These are phyloP conservation scores for Earliella scabrosa DNA, from an alignment of 1,284 basidiomycete genomes.

Conservation along the genomic window DNA sequence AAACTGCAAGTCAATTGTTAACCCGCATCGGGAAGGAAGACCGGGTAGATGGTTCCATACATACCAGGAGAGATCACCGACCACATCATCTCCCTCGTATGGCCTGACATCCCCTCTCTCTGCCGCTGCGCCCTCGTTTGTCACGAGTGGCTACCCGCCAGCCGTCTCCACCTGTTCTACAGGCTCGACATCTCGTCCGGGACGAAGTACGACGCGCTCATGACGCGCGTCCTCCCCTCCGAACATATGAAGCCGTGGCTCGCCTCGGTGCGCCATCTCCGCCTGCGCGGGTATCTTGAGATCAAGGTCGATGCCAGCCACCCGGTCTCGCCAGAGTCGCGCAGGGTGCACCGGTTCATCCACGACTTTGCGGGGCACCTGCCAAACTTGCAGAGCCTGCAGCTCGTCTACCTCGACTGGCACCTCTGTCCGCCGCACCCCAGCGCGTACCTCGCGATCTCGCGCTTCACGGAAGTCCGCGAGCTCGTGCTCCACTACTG, in stretches of 20 bases:
- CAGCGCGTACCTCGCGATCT: background rate
- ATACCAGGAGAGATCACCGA: background rate
- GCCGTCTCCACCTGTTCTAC: background rate
- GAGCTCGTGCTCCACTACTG: background rate
- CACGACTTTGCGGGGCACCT: background rate
- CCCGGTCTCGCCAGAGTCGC: background rate
- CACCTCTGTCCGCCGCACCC: background rate
- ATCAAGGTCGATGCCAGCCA: background rate
- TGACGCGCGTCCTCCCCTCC: background rate
- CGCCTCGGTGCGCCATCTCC: background rate
- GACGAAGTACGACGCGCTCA: background rate
- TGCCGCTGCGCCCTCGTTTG: background rate
- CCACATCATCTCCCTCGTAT: background rate
- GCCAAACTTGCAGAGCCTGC: background rate
- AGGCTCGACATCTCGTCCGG: background rate
- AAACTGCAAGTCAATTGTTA: too few relatives aligned
- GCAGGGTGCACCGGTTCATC: background rate
- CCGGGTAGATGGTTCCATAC: background rate
- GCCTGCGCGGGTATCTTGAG: background rate
- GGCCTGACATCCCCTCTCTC: background rate
- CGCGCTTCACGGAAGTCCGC: background rate
- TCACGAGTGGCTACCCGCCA: background rate
- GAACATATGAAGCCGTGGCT: background rate
- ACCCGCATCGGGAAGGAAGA: too few relatives aligned
- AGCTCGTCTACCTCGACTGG: background rate